Evolutionary conservation across 164 flowering plant genomes (phyloP).

Genomic region (Liriodendron chinense): DNA sequence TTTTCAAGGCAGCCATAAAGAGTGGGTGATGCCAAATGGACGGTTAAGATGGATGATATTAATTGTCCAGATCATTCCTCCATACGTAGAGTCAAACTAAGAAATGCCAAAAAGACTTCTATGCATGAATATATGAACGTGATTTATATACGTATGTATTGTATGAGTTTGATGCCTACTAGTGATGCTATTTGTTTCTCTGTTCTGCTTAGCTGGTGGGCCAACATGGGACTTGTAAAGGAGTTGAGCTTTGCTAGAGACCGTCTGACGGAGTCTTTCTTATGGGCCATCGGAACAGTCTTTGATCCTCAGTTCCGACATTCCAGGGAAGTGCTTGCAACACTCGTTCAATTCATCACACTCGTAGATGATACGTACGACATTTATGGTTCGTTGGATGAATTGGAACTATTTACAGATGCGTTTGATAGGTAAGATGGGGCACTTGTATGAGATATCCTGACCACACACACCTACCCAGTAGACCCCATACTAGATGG

Average conservation of each 20-base stretch:
- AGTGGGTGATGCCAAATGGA: no score
- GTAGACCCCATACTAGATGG: no score
- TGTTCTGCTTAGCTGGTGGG: conserved; percentile 13
- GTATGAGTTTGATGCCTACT: background rate
- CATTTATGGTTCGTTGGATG: conserved; percentile 38
- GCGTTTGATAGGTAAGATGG: conserved; percentile 33
- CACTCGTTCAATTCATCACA: conserved; percentile 21
- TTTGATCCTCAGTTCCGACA: conserved; percentile 26
- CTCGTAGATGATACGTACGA: conserved; percentile 42
- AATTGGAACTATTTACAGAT: conserved; percentile 36
- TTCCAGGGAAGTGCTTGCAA: conserved; percentile 29
- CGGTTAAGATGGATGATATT: no score
- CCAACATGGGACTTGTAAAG: conserved; percentile 18
- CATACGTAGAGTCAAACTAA: no score
- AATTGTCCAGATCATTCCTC: no score
- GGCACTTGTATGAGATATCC: background rate
- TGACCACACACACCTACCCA: background rate
- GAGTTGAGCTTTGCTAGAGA: conserved; percentile 35
- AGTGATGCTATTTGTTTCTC: no score
- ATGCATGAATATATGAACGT: no score
- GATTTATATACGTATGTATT: no score
- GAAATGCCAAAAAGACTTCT: no score
- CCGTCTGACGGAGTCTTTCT: conserved; percentile 37
- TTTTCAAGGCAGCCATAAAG: no score
- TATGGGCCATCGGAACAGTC: conserved; percentile 28